Base-by-base conservation (phyloP, 2,329 filamentous ascomycete species). In the Xenosphaeropsis pyriputrescens region DNA sequence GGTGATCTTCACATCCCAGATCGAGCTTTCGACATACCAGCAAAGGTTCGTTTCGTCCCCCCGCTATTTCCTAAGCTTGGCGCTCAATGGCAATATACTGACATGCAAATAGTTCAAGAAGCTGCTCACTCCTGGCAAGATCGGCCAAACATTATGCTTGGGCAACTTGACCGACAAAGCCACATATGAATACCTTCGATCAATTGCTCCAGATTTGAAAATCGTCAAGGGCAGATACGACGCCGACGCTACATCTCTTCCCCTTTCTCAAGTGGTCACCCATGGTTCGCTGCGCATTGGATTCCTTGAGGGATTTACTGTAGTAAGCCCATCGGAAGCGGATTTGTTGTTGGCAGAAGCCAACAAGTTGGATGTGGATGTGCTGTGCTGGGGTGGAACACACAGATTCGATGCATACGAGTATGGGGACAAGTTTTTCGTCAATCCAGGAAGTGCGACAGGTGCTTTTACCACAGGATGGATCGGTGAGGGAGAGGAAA, bases 1-100 rank as follows among this genome's bases (percentile, higher is more conserved):
- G 85, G 85, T 58, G 86, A 94, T 65, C 75, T 94, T 39, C 86
- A 93, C 65, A 93, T 94, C 62, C 86, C 86, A 51, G 86, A 94
- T 61, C 72, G 86, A 57, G 86, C 85, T 50, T 77, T 91, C 46
- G 86, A 93, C 59, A 88, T 94, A 53, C 86, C 86, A 42, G 70
- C 80, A 59, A 93, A 93, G 77, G 85, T 86, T 68, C 48, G 46
- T 19, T 18, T 29, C 37, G 36, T 36, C 7, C 7, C 7, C 22
- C 8, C 8, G 4, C 22, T 26, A 26, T 26, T 26, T 26, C 8
- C 8, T 9, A 26, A 5, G 22, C 22, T 26, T 9, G 22, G 22
- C 8, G 22, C 22, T 26, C 22, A 26, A 26, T 26, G 22, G 22
- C 22, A 26, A 26, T 6, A 26, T 26, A 11, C 22, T 26, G 22